phyloP scores from a whole-genome alignment of 345 rosid species.

The Adansonia digitata region DNA sequence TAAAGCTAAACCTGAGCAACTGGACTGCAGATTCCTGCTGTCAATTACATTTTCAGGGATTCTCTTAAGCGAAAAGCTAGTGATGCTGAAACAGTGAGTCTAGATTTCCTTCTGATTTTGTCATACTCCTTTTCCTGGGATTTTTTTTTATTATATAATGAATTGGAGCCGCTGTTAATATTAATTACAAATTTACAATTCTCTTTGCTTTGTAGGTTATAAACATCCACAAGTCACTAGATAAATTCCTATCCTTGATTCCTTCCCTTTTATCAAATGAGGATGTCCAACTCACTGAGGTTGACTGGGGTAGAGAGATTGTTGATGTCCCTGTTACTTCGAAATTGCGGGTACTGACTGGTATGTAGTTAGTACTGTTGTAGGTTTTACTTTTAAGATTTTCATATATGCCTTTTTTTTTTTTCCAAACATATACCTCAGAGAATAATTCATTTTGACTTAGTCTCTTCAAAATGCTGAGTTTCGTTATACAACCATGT shows the following conservation, averaged over 20 bases:
- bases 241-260: slow-evolving; percentile 58
- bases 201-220: slow-evolving; percentile 48
- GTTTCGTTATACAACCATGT: background rate
- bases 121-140: background rate
- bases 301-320: slow-evolving; percentile 44
- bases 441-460: background rate
- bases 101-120: background rate
- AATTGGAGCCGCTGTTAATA: slow-evolving; percentile 2
- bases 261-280: slow-evolving; percentile 44
- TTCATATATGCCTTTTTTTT: background rate
- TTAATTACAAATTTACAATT: background rate
- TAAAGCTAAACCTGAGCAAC: background rate
- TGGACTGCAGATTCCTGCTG: slow-evolving; percentile 52
- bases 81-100: slow-evolving; percentile 70
- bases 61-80: slow-evolving; percentile 82
- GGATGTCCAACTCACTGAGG: slow-evolving; percentile 32
- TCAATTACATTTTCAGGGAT: slow-evolving; percentile 63
- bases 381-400: background rate
- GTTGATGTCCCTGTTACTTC: slow-evolving; percentile 45
- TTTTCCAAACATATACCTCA: background rate
- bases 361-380: too few species aligned
- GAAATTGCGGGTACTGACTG: slow-evolving; percentile 61
- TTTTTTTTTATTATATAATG: slow-evolving; percentile 4
- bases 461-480: background rate
- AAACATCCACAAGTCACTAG: slow-evolving; percentile 50